Percentiles rank a stretch among this genome's conserved stretches.
Conservation (phyloP, 1,284 basidiomycete genomes). For the Phylloboletellus chloephorus region DNA sequence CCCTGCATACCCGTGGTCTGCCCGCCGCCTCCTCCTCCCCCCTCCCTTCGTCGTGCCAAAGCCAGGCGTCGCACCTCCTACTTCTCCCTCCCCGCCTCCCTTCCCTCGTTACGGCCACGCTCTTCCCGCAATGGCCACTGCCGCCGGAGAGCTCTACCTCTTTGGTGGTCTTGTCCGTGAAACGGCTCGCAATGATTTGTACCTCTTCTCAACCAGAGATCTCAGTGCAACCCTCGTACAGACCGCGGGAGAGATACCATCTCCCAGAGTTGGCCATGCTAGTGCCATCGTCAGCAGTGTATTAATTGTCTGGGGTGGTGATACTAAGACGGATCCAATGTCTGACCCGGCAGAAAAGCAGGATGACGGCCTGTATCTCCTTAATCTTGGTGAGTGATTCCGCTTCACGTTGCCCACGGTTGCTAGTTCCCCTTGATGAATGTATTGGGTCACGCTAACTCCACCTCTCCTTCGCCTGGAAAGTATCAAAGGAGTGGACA, state of each 20-base stretch:
- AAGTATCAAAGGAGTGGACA: slow-evolving; percentile 93
- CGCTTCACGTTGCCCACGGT: not conserved
- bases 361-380: slow-evolving; percentile 92
- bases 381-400: slow-evolving; percentile 77
- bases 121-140: slow-evolving; percentile 79
- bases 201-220: slow-evolving; percentile 80
- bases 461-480: not conserved
- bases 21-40: slow-evolving; percentile 59
- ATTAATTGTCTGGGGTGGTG: slow-evolving; percentile 97
- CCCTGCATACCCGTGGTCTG: slow-evolving; percentile 77
- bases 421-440: too few species aligned
- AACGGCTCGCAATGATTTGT: slow-evolving; percentile 89
- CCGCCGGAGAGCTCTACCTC: slow-evolving; percentile 87
- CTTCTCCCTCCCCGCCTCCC: slow-evolving; percentile 70
- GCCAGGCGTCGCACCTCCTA: slow-evolving; percentile 53
- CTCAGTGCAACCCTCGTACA: slow-evolving; percentile 75
- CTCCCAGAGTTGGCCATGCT: slow-evolving; percentile 91
- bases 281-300: slow-evolving; percentile 94
- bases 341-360: slow-evolving; percentile 72
- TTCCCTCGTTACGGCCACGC: slow-evolving; percentile 98
- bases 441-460: slow-evolving; percentile 8
- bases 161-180: slow-evolving; percentile 97
- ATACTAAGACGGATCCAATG: slow-evolving; percentile 76
- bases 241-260: slow-evolving; percentile 87
- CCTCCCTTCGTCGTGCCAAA: slow-evolving; percentile 61